Evolutionary conservation across 2,329 filamentous ascomycete genomes (phyloP), one percentile per base, ranked within the genome.

Genomic region (Ophiocordyceps polyrhachis-furcata): DNA sequence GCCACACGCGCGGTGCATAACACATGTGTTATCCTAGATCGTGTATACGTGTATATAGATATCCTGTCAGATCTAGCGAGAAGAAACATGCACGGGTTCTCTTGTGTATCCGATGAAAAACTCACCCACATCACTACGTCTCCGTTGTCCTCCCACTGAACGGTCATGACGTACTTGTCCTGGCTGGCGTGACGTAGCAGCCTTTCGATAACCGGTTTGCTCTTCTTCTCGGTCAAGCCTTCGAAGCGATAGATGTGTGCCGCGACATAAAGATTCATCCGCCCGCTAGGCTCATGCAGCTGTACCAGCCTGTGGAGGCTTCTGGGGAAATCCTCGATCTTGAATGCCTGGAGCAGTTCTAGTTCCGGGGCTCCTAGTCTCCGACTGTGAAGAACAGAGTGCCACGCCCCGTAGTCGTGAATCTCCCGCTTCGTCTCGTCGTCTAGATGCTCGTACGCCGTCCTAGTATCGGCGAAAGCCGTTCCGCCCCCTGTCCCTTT

Each of bases 61-160:
- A 35, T 14, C 13, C 5, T 6, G 13, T n/a, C 11, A 35, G 13
- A 5, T 9, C 12, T n/a, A n/a, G 21, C 11, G 23, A 13, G 23
- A 38, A 38, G 19, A 15, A n/a, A 23, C 21, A 4, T 41, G 15
- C 12, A 21, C 7, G 5, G 6, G 12, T 15, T 15, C 15, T 9
- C 13, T 4, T 5, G 4, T 13, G 2, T 12, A 11, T 19, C 13
- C n/a, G n/a, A 8, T 38, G 5, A 29, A 14, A 21, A 6, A 15
- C 43, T 31, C 12, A 44, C 43, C 43, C 43, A 44, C 11, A 44
- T 44, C 9, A 44, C 37, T 6, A 44, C 9, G 11, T 44, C 43
- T 5, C 43, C 43, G 13, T 40, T 13, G 9, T 44, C 15, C n/a
- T 41, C 37, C 43, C 43, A 44, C 8, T 40, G 23, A 5, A 44